Conservation (phyloP, 805 yeast genomes). For the Hanseniaspora meyeri region DNA sequence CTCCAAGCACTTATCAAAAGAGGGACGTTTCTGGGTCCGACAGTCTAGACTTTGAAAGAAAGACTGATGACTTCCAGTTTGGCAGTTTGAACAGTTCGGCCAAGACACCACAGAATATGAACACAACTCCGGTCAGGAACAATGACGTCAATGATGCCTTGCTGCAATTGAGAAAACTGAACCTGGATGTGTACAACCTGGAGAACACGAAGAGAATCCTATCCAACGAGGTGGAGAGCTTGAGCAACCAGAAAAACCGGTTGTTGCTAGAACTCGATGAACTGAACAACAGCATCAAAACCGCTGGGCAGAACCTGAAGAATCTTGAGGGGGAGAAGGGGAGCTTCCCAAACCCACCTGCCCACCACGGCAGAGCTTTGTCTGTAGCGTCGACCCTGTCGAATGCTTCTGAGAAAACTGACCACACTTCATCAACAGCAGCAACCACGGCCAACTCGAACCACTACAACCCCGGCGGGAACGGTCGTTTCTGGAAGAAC, state of each 20-base stretch:
- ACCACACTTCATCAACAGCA: background rate
- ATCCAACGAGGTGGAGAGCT: conserved; percentile 38
- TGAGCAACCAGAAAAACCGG: conserved; percentile 36
- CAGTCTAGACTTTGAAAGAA: background rate
- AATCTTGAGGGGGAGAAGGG: background rate
- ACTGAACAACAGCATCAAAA: conserved; percentile 20
- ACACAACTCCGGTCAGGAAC: background rate
- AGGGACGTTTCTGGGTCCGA: background rate
- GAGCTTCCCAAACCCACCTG: background rate
- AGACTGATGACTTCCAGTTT: background rate
- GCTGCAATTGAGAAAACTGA: conserved; percentile 32
- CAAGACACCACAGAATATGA: background rate
- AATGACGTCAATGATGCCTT: conserved; percentile 23
- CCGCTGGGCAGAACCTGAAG: conserved; percentile 15
- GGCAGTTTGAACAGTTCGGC: conserved; percentile 13
- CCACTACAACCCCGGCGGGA: background rate
- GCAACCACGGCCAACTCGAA: background rate
- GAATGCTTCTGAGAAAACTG: background rate
- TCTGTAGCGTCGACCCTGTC: conserved; percentile 1
- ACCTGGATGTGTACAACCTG: conserved; percentile 32
- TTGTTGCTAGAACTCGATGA: conserved; percentile 36
- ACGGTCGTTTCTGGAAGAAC: conserved; percentile 27
- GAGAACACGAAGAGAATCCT: conserved; percentile 34
- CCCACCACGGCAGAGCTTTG: background rate
- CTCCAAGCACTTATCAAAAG: background rate